Conservation (phyloP, 2,329 filamentous ascomycete genomes). For the Cercospora berteroae region DNA sequence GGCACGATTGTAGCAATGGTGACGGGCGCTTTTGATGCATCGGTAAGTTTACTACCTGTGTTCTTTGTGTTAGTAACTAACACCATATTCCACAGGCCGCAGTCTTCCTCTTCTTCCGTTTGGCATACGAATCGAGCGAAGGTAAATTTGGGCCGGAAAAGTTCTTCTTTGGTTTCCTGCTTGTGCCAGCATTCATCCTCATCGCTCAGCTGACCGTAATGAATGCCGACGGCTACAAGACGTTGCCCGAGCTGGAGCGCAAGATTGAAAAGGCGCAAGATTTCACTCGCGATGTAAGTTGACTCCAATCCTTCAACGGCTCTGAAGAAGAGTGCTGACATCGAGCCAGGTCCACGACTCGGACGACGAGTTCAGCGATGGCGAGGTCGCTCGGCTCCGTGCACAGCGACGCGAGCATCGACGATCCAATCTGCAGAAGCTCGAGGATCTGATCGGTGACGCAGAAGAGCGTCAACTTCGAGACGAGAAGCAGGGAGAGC, state of each 20-base stretch:
- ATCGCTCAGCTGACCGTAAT: constrained; percentile 49
- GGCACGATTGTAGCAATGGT: constrained; percentile 50
- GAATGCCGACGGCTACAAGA: constrained; percentile 48
- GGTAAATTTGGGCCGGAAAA: constrained; percentile 46
- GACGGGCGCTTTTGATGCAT: constrained; percentile 52
- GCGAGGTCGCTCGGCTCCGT: constrained; percentile 58
- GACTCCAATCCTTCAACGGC: neutral
- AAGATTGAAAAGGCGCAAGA: constrained; percentile 70
- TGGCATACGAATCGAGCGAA: constrained; percentile 46
- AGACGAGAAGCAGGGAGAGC: constrained; percentile 22
- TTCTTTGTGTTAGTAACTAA: neutral
- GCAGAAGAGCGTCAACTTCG: constrained; percentile 58
- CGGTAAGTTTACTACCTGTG: constrained; percentile 22
- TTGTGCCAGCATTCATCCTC: constrained; percentile 47
- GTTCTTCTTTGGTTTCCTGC: constrained; percentile 49
- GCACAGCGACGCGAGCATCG: constrained; percentile 55
- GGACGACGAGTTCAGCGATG: constrained; percentile 56
- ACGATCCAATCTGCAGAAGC: constrained; percentile 65
- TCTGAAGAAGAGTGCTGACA: neutral
- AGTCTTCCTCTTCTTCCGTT: constrained; percentile 49
- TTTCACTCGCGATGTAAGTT: constrained; percentile 39
- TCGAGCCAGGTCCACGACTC: constrained; percentile 49
- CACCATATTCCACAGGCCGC: constrained; percentile 35
- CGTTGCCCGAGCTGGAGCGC: constrained; percentile 75
- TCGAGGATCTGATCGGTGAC: constrained; percentile 66